phyloP scores from a whole-genome alignment of 371 early-diverging fungal genomes.

The Rhizomucor pusillus region DNA sequence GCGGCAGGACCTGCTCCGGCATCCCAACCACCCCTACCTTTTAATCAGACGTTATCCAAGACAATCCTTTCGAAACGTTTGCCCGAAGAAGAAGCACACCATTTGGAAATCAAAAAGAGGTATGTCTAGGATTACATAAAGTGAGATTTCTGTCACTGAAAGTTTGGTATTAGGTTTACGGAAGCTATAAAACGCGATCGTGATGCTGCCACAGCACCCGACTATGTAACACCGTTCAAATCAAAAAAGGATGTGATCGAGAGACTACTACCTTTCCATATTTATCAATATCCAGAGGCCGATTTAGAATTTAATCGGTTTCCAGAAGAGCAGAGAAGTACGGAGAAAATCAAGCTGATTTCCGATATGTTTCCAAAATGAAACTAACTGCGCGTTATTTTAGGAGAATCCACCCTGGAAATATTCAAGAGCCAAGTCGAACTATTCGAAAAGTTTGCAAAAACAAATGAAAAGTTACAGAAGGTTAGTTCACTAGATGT shows the following conservation, averaged over 20 bases:
- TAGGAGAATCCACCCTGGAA: slow-evolving; percentile 37
- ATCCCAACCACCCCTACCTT: slow-evolving; percentile 10
- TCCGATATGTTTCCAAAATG: slow-evolving; percentile 1
- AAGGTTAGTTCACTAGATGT: slow-evolving; percentile 18
- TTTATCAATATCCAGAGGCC: slow-evolving; percentile 65
- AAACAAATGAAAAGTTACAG: slow-evolving; percentile 15
- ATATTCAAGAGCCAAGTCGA: slow-evolving; percentile 42
- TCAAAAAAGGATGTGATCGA: slow-evolving; percentile 61
- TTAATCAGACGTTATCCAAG: slow-evolving; percentile 16
- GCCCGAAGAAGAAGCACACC: slow-evolving; percentile 49
- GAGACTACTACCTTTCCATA: slow-evolving; percentile 70
- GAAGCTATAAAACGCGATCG: slow-evolving; percentile 51
- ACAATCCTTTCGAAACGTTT: slow-evolving; percentile 39
- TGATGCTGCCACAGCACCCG: slow-evolving; percentile 41
- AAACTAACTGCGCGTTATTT: too few relatives aligned
- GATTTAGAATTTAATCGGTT: slow-evolving; percentile 60
- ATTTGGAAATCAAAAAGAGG: slow-evolving; percentile 42
- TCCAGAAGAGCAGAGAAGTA: slow-evolving; percentile 29
- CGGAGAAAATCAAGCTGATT: slow-evolving; percentile 5
- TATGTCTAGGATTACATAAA: slow-evolving; percentile 2
- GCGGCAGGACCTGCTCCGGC: slow-evolving; percentile 1
- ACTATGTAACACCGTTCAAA: slow-evolving; percentile 59
- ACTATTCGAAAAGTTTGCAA: slow-evolving; percentile 30
- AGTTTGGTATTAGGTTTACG: slow-evolving; percentile 17
- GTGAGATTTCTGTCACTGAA: not conserved